Conservation (phyloP, 768 basidiomycete genomes). For the Phaffia australis region DNA sequence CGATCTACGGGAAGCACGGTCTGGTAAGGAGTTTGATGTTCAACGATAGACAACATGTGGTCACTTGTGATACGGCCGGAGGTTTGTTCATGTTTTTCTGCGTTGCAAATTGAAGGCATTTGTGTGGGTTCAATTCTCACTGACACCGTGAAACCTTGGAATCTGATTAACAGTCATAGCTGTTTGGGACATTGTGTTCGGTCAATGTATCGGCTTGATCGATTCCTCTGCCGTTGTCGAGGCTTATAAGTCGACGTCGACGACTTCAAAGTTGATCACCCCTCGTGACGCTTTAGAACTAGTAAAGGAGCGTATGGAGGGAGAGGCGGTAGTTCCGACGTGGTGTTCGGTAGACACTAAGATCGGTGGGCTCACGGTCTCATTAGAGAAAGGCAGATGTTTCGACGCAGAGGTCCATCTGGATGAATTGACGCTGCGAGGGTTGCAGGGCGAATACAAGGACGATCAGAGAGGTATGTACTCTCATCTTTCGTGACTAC, state of each 20-base stretch:
- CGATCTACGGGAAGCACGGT: constrained; percentile 62
- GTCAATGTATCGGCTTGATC: constrained; percentile 63
- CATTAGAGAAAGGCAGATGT: constrained; percentile 64
- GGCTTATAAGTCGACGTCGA: constrained; percentile 43
- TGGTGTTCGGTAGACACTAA: constrained; percentile 89
- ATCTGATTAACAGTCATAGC: constrained; percentile 37
- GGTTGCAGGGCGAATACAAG: constrained; percentile 50
- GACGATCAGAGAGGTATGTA: constrained; percentile 66
- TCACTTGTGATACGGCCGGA: constrained; percentile 85
- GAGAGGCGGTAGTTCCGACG: constrained; percentile 65
- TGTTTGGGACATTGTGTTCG: constrained; percentile 82
- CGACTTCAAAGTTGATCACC: constrained; percentile 4
- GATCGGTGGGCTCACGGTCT: constrained; percentile 74
- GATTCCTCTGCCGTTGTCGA: constrained; percentile 50
- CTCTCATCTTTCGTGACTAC: constrained; percentile 13
- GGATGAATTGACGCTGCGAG: constrained; percentile 56
- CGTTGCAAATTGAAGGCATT: background rate
- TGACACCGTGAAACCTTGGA: background rate
- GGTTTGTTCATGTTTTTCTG: constrained; percentile 38
- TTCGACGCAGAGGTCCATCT: constrained; percentile 94
- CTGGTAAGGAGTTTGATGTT: constrained; percentile 70
- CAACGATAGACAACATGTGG: constrained; percentile 77
- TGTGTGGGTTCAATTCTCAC: background rate
- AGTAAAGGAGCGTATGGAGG: constrained; percentile 84
- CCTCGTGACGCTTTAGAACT: constrained; percentile 63